Conservation (phyloP, 345 rosid genomes). For the Iberis pinnata region DNA sequence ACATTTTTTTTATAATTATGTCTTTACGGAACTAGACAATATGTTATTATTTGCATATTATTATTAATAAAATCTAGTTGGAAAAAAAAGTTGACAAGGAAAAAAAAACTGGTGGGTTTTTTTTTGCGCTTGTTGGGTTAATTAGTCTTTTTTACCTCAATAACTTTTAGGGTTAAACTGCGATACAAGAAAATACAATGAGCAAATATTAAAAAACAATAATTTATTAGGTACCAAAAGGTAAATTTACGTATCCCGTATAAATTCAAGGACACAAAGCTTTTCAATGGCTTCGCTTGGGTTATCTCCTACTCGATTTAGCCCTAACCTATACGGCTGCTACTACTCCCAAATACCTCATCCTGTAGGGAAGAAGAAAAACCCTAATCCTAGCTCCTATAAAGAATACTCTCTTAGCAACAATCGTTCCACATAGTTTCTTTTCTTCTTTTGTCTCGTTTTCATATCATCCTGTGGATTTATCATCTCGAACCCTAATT, state of each 20-base stretch:
- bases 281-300: constrained; percentile 6
- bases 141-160: no score
- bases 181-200: background rate
- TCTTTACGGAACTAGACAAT: no score
- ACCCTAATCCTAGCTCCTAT: no score
- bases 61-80: no score
- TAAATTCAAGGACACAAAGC: constrained; percentile 16
- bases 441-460: no score
- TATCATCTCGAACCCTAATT: constrained; percentile 13
- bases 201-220: background rate
- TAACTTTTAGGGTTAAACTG: background rate
- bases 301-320: constrained; percentile 19
- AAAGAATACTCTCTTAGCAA: no score
- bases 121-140: background rate
- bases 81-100: no score
- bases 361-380: background rate
- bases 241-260: constrained; percentile 4
- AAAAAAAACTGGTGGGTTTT: no score
- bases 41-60: no score
- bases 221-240: background rate
- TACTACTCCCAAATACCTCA: constrained; percentile 23
- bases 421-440: no score
- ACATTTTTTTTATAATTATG: no score
- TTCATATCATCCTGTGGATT: no score
- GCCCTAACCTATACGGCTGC: constrained; percentile 30